Base-by-base conservation (phyloP, 106 monocot species). In the Dioscorea zingiberensis region DNA sequence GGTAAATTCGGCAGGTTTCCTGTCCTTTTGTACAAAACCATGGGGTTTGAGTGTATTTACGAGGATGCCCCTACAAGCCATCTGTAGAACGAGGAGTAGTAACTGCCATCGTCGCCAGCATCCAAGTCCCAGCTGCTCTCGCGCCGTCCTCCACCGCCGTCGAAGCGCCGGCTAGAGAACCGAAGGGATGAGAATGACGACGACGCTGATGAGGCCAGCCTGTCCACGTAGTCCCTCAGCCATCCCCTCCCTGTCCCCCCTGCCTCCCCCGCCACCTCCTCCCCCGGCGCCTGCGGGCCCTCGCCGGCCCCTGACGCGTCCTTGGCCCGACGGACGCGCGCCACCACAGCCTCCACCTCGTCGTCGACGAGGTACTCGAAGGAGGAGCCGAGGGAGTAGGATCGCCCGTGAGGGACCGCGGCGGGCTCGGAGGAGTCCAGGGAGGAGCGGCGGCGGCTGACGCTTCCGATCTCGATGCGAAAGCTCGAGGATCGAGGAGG, bases 301-400 rank as follows among this genome's bases (percentile, higher is more conserved):
- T 13, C 27, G 22, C 9, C 7, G 16, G 8, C 27, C 7, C 49
- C 21, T 17, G 17, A 54, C 55, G 54, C 18, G 32, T 58, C 61
- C 54, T 62, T 54, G 18, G 17, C 28, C 60, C 73, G 59, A 16
- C 71, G 65, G 32, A 81, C 62, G 55, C 75, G 62, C 29, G 81
- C 69, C 27, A 90, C 57, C 48, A 92, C 88, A 18, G 86, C 88
- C 59, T 87, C 91, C 47, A 91, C 81, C 64, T 81, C 87, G 60
- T 83, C 93, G 47, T 91, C 91, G 30, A 85, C 87, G 27, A 82
- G 69, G 81, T 94, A 94, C 55, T 91, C 87, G 69, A 87, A 94
- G 15, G 86, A 81, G 32, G 90, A 91, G 3, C 87, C 94, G 1
- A 91, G 58, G 0, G 91, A 84, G 80, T 90, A 90, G 4, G 90